Conservation (phyloP, 139 green algal species). For the Chlorella sp. region DNA sequence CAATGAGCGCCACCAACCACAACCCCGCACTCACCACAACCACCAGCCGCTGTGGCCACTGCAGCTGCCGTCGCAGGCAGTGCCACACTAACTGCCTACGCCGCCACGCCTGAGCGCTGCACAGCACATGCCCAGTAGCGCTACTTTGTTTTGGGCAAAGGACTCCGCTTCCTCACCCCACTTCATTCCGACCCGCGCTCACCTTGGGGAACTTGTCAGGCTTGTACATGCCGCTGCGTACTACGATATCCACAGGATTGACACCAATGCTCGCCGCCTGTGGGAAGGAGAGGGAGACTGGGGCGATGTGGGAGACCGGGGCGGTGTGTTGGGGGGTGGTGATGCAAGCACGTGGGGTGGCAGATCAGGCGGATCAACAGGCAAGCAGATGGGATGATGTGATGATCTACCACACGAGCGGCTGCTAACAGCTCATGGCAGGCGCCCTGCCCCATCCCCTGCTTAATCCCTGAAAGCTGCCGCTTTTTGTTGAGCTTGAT, state of each 20-base stretch:
- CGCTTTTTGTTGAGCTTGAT: too few relatives aligned
- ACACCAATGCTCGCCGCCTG: background rate
- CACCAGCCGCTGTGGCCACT: too few relatives aligned
- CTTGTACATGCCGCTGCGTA: background rate
- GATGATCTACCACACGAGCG: background rate
- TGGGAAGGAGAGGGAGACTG: background rate
- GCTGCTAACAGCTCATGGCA: background rate
- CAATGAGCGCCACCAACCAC: too few relatives aligned
- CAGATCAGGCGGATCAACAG: background rate
- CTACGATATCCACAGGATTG: conserved; percentile 16
- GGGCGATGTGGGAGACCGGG: background rate
- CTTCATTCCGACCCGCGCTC: background rate
- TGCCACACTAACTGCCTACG: background rate
- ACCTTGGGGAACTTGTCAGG: conserved; percentile 15
- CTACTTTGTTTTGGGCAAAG: too few relatives aligned
- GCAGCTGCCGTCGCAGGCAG: background rate
- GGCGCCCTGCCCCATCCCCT: background rate
- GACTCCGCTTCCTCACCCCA: background rate
- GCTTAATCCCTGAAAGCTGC: background rate
- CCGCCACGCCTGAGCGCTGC: background rate
- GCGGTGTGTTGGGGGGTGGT: background rate
- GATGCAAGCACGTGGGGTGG: too few relatives aligned
- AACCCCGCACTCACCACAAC: too few relatives aligned
- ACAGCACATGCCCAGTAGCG: background rate
- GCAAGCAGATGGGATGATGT: background rate